Evolutionary conservation across 768 basidiomycete genomes (phyloP).

Genomic region (Pisolithus tinctorius): DNA sequence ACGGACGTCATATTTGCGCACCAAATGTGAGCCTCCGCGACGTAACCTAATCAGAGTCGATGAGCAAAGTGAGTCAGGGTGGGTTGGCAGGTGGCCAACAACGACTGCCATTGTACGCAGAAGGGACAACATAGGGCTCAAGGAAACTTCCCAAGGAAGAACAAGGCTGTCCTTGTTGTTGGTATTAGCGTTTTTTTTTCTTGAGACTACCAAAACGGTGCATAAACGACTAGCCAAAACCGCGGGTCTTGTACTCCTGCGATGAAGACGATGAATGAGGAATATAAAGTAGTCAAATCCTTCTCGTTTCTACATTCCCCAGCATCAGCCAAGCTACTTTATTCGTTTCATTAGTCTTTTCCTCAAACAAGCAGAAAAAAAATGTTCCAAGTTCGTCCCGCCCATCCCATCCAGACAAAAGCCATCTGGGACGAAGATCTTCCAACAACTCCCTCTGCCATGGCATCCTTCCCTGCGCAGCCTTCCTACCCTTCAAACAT

Average conservation of each 20-base stretch:
- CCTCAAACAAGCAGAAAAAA: slow-evolving; percentile 5
- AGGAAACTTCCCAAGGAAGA: background rate
- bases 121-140: background rate
- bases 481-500: slow-evolving; percentile 31
- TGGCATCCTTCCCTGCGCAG: slow-evolving; percentile 22
- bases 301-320: slow-evolving; percentile 12
- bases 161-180: background rate
- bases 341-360: slow-evolving; percentile 12
- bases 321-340: slow-evolving; percentile 2
- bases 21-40: background rate
- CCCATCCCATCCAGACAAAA: slow-evolving; percentile 31
- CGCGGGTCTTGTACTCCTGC: slow-evolving; percentile 24
- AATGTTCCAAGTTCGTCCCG: slow-evolving; percentile 31
- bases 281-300: slow-evolving; percentile 24
- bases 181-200: background rate
- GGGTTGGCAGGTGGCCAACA: background rate
- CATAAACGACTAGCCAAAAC: slow-evolving; percentile 32
- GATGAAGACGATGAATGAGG: slow-evolving; percentile 13
- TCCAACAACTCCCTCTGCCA: slow-evolving; percentile 11
- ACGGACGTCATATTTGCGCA: background rate
- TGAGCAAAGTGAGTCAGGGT: background rate
- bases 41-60: background rate
- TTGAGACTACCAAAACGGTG: slow-evolving; percentile 21
- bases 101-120: background rate
- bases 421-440: slow-evolving; percentile 29